Evolutionary conservation across 306 rosid genomes (phyloP).

Genomic region (Quercus engelmannii): DNA sequence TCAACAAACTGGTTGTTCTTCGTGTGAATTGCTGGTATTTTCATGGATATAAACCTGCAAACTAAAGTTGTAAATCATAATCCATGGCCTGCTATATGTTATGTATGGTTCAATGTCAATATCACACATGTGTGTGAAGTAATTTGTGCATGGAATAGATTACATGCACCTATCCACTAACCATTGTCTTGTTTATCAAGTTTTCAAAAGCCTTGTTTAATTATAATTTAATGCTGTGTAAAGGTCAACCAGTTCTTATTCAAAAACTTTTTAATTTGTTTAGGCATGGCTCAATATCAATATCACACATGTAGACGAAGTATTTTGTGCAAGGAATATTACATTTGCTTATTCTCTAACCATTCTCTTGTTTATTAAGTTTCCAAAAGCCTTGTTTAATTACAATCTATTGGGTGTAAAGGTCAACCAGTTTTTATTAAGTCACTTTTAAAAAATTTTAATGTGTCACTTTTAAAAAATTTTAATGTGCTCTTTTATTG

Average conservation of each 20-base stretch:
- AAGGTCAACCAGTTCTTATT: background rate
- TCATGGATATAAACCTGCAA: too few species aligned
- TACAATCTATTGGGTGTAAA: background rate
- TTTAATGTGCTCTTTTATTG: background rate
- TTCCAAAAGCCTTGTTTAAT: background rate
- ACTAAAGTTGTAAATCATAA: too few species aligned
- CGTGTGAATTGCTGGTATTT: too few species aligned
- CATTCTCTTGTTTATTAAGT: background rate
- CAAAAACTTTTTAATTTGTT: background rate
- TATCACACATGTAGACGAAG: background rate
- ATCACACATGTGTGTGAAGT: background rate
- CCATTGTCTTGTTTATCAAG: background rate
- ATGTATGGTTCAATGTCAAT: background rate
- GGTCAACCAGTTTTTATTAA: background rate
- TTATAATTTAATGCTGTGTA: background rate
- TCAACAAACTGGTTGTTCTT: too few species aligned
- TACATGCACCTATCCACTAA: background rate
- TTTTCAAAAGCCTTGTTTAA: background rate
- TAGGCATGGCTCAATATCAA: background rate
- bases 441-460: background rate
- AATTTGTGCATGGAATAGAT: background rate
- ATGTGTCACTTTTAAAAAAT: background rate
- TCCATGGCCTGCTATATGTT: background rate
- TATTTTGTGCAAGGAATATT: background rate
- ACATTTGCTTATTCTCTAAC: background rate